Conservation (phyloP, 1,139 yeast species). For the Hansenula anomala region DNA sequence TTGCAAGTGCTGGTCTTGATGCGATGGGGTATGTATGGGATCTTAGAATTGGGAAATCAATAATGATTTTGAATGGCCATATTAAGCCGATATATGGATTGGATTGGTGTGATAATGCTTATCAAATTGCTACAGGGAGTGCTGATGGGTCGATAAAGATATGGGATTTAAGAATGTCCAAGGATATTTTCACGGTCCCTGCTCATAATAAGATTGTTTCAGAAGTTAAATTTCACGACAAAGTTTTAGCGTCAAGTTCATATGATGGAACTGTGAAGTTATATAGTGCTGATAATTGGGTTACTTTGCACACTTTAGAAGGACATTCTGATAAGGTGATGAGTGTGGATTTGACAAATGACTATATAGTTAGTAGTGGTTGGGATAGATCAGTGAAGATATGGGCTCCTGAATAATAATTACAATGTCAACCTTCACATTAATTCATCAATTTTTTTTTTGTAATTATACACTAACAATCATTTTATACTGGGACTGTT, state of each 20-base stretch:
- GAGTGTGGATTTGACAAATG: conserved; percentile 54
- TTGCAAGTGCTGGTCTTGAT: conserved; percentile 79
- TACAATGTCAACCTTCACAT: no score
- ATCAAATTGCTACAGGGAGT: conserved; percentile 74
- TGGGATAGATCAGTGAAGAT: conserved; percentile 79
- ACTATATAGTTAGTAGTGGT: conserved; percentile 58
- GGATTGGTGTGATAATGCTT: conserved; percentile 77
- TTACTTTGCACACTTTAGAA: conserved; percentile 44
- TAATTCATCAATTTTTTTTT: no score
- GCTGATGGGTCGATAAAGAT: conserved; percentile 78
- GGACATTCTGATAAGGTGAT: conserved; percentile 73
- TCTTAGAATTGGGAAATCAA: conserved; percentile 67
- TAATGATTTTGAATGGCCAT: conserved; percentile 62
- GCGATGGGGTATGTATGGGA: conserved; percentile 82
- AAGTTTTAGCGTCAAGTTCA: conserved; percentile 53
- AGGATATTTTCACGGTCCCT: conserved; percentile 50
- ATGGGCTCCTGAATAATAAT: conserved; percentile 33
- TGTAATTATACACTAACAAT: no score
- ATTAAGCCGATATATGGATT: conserved; percentile 64
- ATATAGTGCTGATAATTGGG: conserved; percentile 77
- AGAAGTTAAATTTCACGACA: conserved; percentile 50
- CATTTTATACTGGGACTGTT: conserved; percentile 15
- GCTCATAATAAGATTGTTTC: conserved; percentile 78
- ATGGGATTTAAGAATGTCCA: conserved; percentile 73
- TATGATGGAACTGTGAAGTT: conserved; percentile 65